phyloP scores from a whole-genome alignment of 1,139 yeast genomes.

The Protomyces gravidus region DNA sequence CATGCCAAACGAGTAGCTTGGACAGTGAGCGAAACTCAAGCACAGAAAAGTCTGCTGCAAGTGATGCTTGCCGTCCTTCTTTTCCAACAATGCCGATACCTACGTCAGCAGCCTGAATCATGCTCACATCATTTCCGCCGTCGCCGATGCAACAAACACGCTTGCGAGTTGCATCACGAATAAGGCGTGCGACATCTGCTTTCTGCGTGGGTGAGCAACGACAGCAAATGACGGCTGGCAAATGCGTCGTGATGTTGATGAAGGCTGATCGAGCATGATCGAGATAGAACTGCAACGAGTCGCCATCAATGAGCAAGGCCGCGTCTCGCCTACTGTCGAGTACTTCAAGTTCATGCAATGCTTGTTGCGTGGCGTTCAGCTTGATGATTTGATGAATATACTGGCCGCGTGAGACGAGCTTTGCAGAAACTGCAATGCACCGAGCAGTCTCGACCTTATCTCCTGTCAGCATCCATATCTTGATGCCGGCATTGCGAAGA shows the following conservation, averaged over 20 bases:
- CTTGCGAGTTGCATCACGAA: conserved; percentile 73
- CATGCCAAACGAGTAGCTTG: conserved; percentile 91
- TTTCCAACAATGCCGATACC: conserved; percentile 99
- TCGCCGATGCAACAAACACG: conserved; percentile 98
- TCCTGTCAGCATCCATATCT: conserved; percentile 99
- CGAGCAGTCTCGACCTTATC: conserved; percentile 98
- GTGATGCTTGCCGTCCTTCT: conserved; percentile 94
- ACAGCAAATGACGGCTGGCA: conserved; percentile 94
- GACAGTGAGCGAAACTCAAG: conserved; percentile 88
- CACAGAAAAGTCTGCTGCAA: conserved; percentile 94
- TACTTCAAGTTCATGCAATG: conserved; percentile 69
- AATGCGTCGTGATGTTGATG: conserved; percentile 64
- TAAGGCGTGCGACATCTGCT: conserved; percentile 85
- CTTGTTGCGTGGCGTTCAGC: conserved; percentile 51
- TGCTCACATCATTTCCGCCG: conserved; percentile 98
- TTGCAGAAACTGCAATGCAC: conserved; percentile 92
- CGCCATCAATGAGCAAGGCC: conserved; percentile 89
- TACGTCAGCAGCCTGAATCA: conserved; percentile 98
- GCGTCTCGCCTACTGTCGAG: conserved; percentile 60
- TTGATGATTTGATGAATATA: conserved; percentile 82
- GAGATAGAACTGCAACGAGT: conserved; percentile 69
- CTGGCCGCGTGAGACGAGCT: conserved; percentile 88
- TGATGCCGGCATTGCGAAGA: conserved; percentile 89
- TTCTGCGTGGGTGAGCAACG: conserved; percentile 98
- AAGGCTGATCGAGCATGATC: conserved; percentile 63